Conservation (phyloP, 768 basidiomycete genomes). For the Clitopilus hobsonii region DNA sequence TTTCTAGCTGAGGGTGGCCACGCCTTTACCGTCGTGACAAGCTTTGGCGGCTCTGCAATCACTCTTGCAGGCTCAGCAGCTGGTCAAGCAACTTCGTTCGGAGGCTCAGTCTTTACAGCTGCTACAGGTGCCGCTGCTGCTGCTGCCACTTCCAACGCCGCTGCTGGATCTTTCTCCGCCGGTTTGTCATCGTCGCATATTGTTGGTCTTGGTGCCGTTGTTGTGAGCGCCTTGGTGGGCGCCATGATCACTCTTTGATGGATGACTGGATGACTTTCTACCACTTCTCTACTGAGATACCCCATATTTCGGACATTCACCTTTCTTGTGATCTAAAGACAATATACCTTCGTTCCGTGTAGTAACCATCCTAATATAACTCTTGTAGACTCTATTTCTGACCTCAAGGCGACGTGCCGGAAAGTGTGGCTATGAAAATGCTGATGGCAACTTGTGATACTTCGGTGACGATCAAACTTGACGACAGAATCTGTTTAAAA, state of each 20-base stretch:
- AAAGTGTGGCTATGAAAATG: neutral
- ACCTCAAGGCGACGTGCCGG: neutral
- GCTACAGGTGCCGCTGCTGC: constrained; percentile 12
- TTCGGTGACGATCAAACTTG: neutral
- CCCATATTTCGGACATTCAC: no score
- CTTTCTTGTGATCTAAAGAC: no score
- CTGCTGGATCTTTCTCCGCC: constrained; percentile 17
- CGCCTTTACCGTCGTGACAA: constrained; percentile 52
- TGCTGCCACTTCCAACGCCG: constrained; percentile 18
- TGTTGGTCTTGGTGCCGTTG: constrained; percentile 29
- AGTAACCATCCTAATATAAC: neutral
- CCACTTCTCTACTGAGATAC: neutral
- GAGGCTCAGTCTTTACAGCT: constrained; percentile 5
- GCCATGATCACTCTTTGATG: constrained; percentile 31
- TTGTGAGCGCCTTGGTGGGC: constrained; percentile 35
- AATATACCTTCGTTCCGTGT: neutral
- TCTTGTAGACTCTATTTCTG: neutral
- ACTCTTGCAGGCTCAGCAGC: constrained; percentile 40
- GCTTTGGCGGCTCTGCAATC: constrained; percentile 52
- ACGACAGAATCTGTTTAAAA: constrained; percentile 2
- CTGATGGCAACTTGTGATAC: neutral
- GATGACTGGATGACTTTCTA: neutral
- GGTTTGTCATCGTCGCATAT: constrained; percentile 24
- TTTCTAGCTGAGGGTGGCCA: constrained; percentile 47
- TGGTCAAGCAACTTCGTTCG: constrained; percentile 17